A percentile compares a stretch with the other conserved stretches of the same genome.
These are phyloP conservation scores for Cinnamomum micranthum DNA, from an alignment of 164 flowering plant species.

Conservation along the genomic window DNA sequence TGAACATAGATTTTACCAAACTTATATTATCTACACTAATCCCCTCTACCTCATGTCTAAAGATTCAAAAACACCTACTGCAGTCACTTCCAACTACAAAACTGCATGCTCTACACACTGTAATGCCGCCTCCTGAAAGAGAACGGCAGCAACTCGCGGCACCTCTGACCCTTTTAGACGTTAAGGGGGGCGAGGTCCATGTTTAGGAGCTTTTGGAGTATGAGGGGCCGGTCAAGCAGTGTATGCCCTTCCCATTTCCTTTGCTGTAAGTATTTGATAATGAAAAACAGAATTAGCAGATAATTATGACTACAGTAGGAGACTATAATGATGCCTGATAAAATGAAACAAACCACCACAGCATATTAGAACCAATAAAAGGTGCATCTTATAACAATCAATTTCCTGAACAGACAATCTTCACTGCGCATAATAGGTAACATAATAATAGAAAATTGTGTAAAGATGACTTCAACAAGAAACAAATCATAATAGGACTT, in stretches of 20 bases:
- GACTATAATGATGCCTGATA: neutral
- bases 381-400: too few species aligned
- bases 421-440: too few species aligned
- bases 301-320: neutral
- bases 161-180: too few species aligned
- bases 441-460: too few species aligned
- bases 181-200: too few species aligned
- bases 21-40: neutral
- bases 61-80: neutral
- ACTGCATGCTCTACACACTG: constrained; percentile 20
- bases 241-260: constrained; percentile 43
- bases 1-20: neutral
- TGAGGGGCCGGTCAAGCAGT: constrained; percentile 41
- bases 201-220: constrained; percentile 36
- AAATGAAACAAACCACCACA: too few species aligned
- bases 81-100: constrained; percentile 30
- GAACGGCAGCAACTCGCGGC: too few species aligned
- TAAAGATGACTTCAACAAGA: too few species aligned
- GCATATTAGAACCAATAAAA: too few species aligned
- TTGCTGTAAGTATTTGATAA: constrained; percentile 38
- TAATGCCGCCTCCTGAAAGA: neutral
- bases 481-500: too few species aligned
- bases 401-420: too few species aligned
- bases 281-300: neutral
- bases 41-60: neutral